These are phyloP conservation scores for Paecilomyces dactylethromorphus DNA, from an alignment of 2,329 filamentous ascomycete genomes.

Conservation along the genomic window DNA sequence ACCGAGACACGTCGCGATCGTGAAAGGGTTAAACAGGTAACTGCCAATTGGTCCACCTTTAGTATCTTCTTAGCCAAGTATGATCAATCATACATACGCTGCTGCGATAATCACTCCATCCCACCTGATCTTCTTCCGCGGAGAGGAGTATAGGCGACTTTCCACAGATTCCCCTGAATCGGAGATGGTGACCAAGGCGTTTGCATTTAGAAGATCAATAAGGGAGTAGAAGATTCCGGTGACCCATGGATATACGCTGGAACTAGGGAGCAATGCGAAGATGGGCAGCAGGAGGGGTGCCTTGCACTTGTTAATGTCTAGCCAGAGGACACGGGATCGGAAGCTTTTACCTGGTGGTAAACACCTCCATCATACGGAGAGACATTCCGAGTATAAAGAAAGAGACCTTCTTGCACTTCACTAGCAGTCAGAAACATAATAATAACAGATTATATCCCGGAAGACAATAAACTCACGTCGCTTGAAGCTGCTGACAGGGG, in stretches of 20 bases:
- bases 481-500: slow-evolving; percentile 96
- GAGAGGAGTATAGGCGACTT: slow-evolving; percentile 72
- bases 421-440: not conserved
- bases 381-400: slow-evolving; percentile 91
- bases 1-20: slow-evolving; percentile 81
- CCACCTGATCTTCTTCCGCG: slow-evolving; percentile 68
- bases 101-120: slow-evolving; percentile 70
- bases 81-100: slow-evolving; percentile 49
- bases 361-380: slow-evolving; percentile 95
- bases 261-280: slow-evolving; percentile 78
- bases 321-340: not conserved
- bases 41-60: slow-evolving; percentile 38
- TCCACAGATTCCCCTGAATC: slow-evolving; percentile 70
- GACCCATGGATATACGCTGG: slow-evolving; percentile 59
- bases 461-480: slow-evolving; percentile 56
- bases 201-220: slow-evolving; percentile 75
- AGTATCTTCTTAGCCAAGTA: not conserved
- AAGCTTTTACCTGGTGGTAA: slow-evolving; percentile 54
- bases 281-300: slow-evolving; percentile 85
- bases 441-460: not conserved
- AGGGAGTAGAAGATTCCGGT: slow-evolving; percentile 74
- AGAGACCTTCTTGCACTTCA: slow-evolving; percentile 89
- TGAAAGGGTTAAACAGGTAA: slow-evolving; percentile 93
- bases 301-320: slow-evolving; percentile 34
- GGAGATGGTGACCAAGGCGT: slow-evolving; percentile 72